Base-by-base conservation (phyloP, 805 yeast species). In the Pachysolen tannophilus region DNA sequence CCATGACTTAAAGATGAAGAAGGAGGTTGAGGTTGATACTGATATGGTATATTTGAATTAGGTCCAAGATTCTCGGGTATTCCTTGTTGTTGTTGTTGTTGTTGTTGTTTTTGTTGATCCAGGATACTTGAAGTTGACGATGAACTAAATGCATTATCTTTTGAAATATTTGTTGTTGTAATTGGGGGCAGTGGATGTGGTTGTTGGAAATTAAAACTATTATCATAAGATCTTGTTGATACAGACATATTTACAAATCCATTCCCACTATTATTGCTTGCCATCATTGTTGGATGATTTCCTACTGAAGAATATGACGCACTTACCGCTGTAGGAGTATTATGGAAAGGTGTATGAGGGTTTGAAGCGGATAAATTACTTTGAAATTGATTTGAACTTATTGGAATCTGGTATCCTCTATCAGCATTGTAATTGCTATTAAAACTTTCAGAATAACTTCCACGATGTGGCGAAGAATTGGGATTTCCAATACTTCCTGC, bases 151-250 rank as follows among this genome's bases (percentile, higher is more conserved):
- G 69, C 73, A 17, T 61, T 50, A 44, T 72, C 78, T 46, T 62
- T 67, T 11, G 74, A 64, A 20, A 75, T 60, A 39, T 62, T 67
- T 1, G 82, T 75, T 3, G 82, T 75, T 8, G 82, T 74, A 8
- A 64, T 62, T 6, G 75, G 63, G 15, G 65, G 65, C 0, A 67
- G 52, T 17, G 69, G 66, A 25, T 59, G 61, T 17, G n/a, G 32
- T 11, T 30, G 34, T 14, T 50, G 54, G 37, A 49, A 48, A 7
- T 52, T 52, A 18, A 42, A 19, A 13, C 20, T 10, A 18, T 32
- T 21, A 14, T 32, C 26, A 9, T 25, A n/a, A 11, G 11, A 31
- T 26, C 39, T 37, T 14, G 41, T 30, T 17, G 14, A 39, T 35
- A 26, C 38, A 16, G 45, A 38, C 46, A 40, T 38, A 31, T 34